Evolutionary conservation across 176 grass and related monocot species (phyloP), one percentile per base, ranked within the genome.

Genomic region (Dactylis glomerata): DNA sequence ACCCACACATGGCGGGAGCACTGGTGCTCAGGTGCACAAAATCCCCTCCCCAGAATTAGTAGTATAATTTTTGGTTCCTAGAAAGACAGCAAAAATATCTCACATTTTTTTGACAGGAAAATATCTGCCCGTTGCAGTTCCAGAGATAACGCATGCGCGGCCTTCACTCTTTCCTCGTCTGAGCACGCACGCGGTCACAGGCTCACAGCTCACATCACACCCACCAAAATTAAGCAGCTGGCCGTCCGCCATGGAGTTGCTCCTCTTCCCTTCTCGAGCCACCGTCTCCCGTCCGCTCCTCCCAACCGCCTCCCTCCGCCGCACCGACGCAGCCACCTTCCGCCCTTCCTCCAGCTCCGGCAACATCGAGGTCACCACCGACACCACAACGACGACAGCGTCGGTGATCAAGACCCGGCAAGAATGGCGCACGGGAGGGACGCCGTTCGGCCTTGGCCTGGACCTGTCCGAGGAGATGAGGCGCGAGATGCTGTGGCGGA

Each of bases 391-490:
- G 17, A 19, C 78, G 36, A 30, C 78, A 8, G 0, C 42, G 55
- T 11, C 41, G 0, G 50, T 20, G 27, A 66, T 3, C 74, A 12
- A 65, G 37, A 64, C 32, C 19, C 26, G 47, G 13, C 65, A 49
- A 10, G 46, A 57, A 52, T 72, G 80, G 88, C 12, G 56, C 32
- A 44, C 44, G 58, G 72, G 41, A 5, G 23, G 78, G 56, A 3
- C 55, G 24, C 56, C 38, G 38, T 62, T 64, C 67, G 84, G 88
- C 15, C 80, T 90, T 2, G 57, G 7, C 51, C 82, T 89, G 11
- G 73, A 82, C 42, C 83, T 90, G 36, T 83, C 84, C 12, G 74
- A 73, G 12, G 84, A 90, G 80, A 87, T 90, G 89, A 77, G 89
- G 75, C 9, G 75, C 19, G 84, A 41, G 4, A 90, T 90, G 89